A percentile compares a stretch with the other conserved stretches of the same genome.
Conservation (phyloP, 2,329 filamentous ascomycete species). For the Tolypocladium sp. region DNA sequence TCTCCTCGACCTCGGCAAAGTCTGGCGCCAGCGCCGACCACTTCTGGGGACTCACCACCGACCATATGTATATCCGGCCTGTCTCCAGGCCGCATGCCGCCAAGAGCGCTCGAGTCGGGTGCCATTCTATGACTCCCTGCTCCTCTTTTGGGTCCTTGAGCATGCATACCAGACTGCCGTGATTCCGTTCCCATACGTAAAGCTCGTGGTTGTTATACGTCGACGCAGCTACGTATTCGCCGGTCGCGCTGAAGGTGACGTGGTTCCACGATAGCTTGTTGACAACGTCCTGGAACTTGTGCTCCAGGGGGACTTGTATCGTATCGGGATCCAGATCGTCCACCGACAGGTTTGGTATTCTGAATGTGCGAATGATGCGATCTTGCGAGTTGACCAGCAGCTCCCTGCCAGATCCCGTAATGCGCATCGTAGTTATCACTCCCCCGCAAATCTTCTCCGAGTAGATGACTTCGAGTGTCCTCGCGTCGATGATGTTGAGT, state of each 20-base stretch:
- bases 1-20: constrained; percentile 96
- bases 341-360: constrained; percentile 67
- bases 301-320: constrained; percentile 83
- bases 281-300: constrained; percentile 97
- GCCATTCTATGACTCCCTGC: constrained; percentile 94
- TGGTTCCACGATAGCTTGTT: constrained; percentile 96
- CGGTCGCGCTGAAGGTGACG: constrained; percentile 86
- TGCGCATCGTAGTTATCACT: constrained; percentile 77
- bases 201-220: constrained; percentile 98
- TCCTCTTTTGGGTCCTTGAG: constrained; percentile 95
- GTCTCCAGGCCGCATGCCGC: constrained; percentile 89
- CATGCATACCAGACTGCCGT: constrained; percentile 92
- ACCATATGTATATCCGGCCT: constrained; percentile 92
- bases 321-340: constrained; percentile 71
- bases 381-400: constrained; percentile 90
- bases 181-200: constrained; percentile 93
- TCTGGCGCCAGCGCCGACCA: constrained; percentile 97
- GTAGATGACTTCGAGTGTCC: constrained; percentile 74
- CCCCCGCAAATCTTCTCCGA: constrained; percentile 82
- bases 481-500: constrained; percentile 87
- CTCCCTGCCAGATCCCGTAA: constrained; percentile 74
- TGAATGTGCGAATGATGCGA: constrained; percentile 86
- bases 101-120: constrained; percentile 77
- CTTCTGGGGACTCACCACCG: constrained; percentile 85
- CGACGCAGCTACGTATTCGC: constrained; percentile 91